Evolutionary conservation across 163 green algal species (phyloP), one percentile per base, ranked within the genome.

Genomic region (Scenedesmus sp.): DNA sequence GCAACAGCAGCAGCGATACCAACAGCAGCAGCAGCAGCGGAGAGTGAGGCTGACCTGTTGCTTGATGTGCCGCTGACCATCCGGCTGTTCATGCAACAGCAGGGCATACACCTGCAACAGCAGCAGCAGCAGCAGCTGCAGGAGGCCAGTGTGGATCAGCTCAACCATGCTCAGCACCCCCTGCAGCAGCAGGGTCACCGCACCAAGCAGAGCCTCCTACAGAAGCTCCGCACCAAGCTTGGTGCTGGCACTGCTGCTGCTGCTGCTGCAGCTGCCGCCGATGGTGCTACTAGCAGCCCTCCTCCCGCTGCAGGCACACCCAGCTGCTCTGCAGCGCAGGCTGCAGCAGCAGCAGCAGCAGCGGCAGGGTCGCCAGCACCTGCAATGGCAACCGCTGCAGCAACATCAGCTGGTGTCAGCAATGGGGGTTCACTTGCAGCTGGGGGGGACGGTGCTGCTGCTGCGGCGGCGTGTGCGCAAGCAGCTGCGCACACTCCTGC

Each of bases 41-140:
- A n/a, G 40, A 49, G 40, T 22, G 82, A 88, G 0, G 53, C 70
- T 51, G 85, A 89, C 20, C 1, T 68, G 13, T 35, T 89, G 85
- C 42, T 83, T 35, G 68, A 89, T 51, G 85, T 89, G 43, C 85
- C 85, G 18, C 73, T 89, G 65, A 46, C 59, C 5, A 78, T 78
- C 13, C 30, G 82, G 26, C 51, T 87, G 53, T 76, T 79, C 33
- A 56, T 81, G 46, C 59, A 86, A 49, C 81, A 86, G 46, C 81
- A 86, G 35, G n/a, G 33, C 33, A 56, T 87, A 40, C 46, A 86
- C 59, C 42, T 86, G 49, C 44, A 72, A 40, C 83, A 68, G 83
- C 59, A 70, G 65, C 83, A 26, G 42, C 18, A 33, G 59, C 83
- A 56, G 40, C 42, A 65, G 43, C 79, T 65, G 79, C 79, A 84